Evolutionary conservation across 352 stramenopile genomes (phyloP), one percentile per base, ranked within the genome.

Genomic region (Phytophthora palmivora): DNA sequence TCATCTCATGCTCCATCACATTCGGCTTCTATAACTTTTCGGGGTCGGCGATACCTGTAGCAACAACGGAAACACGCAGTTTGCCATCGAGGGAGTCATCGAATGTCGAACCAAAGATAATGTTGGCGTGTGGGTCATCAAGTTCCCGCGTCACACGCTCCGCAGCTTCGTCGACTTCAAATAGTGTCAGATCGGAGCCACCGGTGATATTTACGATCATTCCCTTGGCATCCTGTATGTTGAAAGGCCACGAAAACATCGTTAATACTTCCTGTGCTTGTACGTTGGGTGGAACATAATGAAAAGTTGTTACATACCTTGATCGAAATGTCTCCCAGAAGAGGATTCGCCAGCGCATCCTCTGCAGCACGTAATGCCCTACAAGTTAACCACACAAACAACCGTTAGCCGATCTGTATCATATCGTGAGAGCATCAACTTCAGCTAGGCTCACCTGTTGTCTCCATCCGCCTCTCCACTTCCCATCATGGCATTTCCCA

Each of bases 161-260:
- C 6, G 87, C 88, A 14, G 90, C 90, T 53, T 94, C 83, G 55
- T 97, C 89, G 24, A 97, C 90, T 67, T 97, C 90, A 61, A 96
- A 94, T 28, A 99, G 79, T 56, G 89, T 97, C 78, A 98, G 74
- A 63, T 98, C 95, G 14, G 87, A 84, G 37, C 94, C 93, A 16
- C 95, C 95, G 6, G 91, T 97, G 63, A 98, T 98, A 70, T 98
- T 98, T 45, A 98, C 90, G 46, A 98, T 84, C 79, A 98, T 89
- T 22, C 95, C 93, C 74, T 97, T 97, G 42, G 91, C 91, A 37
- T 92, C 86, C 77, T 89, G 58, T 12, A 45, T 30, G 12, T 11
- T n/a, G n/a, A 34, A 15, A 52, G 46, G 22, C 4, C 30, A 34
- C 1, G 30, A 14, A 21, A 48, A 48, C 18, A 36, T 21, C 21